Conservation (phyloP, 768 basidiomycete genomes). For the Pulveroboletus frians region DNA sequence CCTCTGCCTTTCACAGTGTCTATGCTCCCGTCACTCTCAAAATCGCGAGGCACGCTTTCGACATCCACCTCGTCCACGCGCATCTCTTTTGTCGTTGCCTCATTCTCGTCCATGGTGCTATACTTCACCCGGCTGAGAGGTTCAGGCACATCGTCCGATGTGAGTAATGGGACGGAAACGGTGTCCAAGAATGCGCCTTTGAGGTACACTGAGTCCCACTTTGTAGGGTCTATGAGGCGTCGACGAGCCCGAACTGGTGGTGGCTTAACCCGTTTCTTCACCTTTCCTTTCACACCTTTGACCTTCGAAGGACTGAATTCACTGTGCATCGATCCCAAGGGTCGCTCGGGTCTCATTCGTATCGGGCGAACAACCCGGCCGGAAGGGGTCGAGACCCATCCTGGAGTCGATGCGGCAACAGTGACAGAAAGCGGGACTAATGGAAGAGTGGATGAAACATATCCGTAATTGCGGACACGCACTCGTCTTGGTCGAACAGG, state of each 20-base stretch:
- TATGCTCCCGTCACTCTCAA: background rate
- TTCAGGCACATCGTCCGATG: background rate
- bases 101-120: background rate
- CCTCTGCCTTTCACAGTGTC: background rate
- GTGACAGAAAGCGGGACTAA: constrained; percentile 57
- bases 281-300: constrained; percentile 23
- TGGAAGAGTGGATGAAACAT: constrained; percentile 58
- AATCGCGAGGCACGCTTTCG: constrained; percentile 14
- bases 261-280: constrained; percentile 44
- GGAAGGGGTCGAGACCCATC: constrained; percentile 67
- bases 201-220: constrained; percentile 65
- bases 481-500: constrained; percentile 41
- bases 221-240: constrained; percentile 66
- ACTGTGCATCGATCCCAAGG: constrained; percentile 36
- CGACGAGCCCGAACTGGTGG: constrained; percentile 55
- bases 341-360: constrained; percentile 64
- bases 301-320: constrained; percentile 5
- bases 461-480: constrained; percentile 33
- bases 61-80: constrained; percentile 24
- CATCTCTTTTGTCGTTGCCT: background rate
- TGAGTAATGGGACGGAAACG: constrained; percentile 6
- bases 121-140: background rate
- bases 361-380: constrained; percentile 63
- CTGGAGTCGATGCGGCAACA: constrained; percentile 48
- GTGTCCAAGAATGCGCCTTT: constrained; percentile 63